A percentile compares a stretch with the other conserved stretches of the same genome.
Evolutionary conservation across 1,284 basidiomycete species (phyloP).

Genomic region (Rhodofomes roseus): DNA sequence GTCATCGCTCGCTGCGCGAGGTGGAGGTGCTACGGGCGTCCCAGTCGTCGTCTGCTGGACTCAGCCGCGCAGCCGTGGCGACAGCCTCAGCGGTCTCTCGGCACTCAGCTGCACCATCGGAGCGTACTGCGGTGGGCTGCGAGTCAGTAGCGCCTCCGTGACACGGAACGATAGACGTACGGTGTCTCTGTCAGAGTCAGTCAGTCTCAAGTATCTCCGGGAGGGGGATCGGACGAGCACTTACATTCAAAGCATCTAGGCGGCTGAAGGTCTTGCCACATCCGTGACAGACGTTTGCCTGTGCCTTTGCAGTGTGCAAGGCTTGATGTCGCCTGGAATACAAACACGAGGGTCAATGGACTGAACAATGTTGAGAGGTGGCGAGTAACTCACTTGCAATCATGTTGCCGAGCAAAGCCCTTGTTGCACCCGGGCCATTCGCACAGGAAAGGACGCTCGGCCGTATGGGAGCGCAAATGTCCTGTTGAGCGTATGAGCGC

Average conservation of each 20-base stretch:
- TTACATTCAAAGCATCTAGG: slow-evolving; percentile 89
- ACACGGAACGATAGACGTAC: slow-evolving; percentile 23
- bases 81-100: slow-evolving; percentile 34
- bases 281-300: slow-evolving; percentile 85
- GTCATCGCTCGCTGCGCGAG: slow-evolving; percentile 20
- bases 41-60: slow-evolving; percentile 29
- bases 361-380: neutral
- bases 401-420: slow-evolving; percentile 91
- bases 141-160: neutral
- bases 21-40: slow-evolving; percentile 26
- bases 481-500: slow-evolving; percentile 41
- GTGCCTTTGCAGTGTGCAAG: slow-evolving; percentile 79
- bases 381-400: slow-evolving; percentile 82
- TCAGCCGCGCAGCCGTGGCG: slow-evolving; percentile 24
- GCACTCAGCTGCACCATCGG: slow-evolving; percentile 77
- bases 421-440: slow-evolving; percentile 93
- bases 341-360: slow-evolving; percentile 12
- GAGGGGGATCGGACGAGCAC: slow-evolving; percentile 31
- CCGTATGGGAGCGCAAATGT: slow-evolving; percentile 94
- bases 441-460: slow-evolving; percentile 92
- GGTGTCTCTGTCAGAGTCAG: slow-evolving; percentile 28
- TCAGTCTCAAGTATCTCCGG: slow-evolving; percentile 10
- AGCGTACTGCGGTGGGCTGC: slow-evolving; percentile 52
- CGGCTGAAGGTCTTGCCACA: slow-evolving; percentile 95
- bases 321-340: slow-evolving; percentile 73